A percentile compares a stretch with the other conserved stretches of the same genome.
Evolutionary conservation across 2,329 filamentous ascomycete genomes (phyloP).

Genomic region (Cryoendolithus antarcticus): DNA sequence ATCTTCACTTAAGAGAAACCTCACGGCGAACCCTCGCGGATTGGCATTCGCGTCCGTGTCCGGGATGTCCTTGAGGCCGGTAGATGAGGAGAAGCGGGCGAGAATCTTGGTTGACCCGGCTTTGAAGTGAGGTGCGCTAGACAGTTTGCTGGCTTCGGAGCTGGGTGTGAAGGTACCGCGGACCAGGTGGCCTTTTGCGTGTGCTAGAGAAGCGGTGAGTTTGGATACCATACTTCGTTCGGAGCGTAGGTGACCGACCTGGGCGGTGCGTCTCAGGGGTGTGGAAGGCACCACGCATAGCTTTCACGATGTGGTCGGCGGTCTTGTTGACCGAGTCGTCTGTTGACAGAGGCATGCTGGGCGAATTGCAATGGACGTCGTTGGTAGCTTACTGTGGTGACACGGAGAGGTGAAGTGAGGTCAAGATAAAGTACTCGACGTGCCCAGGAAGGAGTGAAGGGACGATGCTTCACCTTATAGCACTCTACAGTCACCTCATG

Average conservation of each 20-base stretch:
- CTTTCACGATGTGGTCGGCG: constrained; percentile 11
- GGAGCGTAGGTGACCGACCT: constrained; percentile 6
- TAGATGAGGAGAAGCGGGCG: constrained; percentile 16
- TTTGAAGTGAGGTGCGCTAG: constrained; percentile 16
- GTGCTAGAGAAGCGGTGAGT: constrained; percentile 26
- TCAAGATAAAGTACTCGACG: no score
- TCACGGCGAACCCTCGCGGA: constrained; percentile 34
- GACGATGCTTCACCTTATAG: no score
- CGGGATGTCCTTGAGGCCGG: constrained; percentile 16
- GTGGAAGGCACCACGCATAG: constrained; percentile 13
- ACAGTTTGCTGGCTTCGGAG: constrained; percentile 29
- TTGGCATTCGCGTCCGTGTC: constrained; percentile 14
- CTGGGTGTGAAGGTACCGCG: constrained; percentile 42
- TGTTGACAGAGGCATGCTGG: constrained; percentile 15
- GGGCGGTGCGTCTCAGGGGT: constrained; percentile 14
- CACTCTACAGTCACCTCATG: no score
- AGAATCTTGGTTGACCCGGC: constrained; percentile 12
- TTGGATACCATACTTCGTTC: no score
- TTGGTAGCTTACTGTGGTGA: no score
- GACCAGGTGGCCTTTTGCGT: constrained; percentile 42
- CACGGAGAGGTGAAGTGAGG: no score
- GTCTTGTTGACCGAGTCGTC: constrained; percentile 10
- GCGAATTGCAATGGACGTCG: background rate
- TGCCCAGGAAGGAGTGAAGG: no score
- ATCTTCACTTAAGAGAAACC: constrained; percentile 32